Conservation (phyloP, 2,329 filamentous ascomycete species). For the Sarocladium oryzae region DNA sequence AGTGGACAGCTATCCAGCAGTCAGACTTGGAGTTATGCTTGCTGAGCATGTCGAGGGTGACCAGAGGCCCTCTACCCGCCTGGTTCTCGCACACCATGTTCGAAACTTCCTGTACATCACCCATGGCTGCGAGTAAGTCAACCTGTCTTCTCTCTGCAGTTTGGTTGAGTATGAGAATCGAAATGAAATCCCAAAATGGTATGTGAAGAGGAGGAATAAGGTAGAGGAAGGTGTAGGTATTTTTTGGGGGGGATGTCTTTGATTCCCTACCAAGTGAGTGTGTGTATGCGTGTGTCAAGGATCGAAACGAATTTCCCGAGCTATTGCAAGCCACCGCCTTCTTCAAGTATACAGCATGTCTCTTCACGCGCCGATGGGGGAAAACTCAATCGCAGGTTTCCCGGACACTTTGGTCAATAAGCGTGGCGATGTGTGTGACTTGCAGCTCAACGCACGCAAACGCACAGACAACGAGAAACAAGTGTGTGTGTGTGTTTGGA, state of each 20-base stretch:
- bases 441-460: neutral
- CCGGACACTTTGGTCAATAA: too few relatives aligned
- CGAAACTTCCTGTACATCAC: neutral
- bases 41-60: constrained; percentile 31
- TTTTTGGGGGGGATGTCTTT: neutral
- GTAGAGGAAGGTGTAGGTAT: too few relatives aligned
- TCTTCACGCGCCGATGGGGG: neutral
- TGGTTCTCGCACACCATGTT: neutral
- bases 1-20: constrained; percentile 64
- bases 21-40: constrained; percentile 41
- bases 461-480: neutral
- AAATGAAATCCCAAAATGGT: neutral
- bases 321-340: neutral
- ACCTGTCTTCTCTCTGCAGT: neutral
- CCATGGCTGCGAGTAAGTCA: neutral
- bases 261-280: neutral
- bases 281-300: too few relatives aligned
- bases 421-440: too few relatives aligned
- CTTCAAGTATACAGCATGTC: neutral
- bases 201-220: neutral
- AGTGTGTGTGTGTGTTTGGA: too few relatives aligned
- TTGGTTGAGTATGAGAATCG: neutral
- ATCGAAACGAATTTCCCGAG: neutral
- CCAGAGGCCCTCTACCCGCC: neutral
- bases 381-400: too few relatives aligned